Evolutionary conservation across 2,329 filamentous ascomycete genomes (phyloP), one percentile per base, ranked within the genome.

Genomic region (Claviceps spartinae): DNA sequence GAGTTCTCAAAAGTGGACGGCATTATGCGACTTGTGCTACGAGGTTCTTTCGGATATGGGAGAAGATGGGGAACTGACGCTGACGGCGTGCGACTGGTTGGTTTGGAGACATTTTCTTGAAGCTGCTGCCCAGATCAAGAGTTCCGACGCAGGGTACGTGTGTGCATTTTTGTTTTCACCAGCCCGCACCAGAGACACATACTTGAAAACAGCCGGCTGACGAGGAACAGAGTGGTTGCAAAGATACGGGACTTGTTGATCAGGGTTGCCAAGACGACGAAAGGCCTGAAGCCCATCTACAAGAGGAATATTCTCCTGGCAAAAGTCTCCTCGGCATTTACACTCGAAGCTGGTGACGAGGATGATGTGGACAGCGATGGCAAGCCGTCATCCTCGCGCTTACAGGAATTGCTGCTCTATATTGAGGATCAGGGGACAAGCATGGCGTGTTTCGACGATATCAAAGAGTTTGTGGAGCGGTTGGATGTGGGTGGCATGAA

Each of bases 361-460:
- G 56, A 61, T 1, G 67, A 69, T 30, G 30, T 66, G 26, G 9
- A 43, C 5, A 58, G 64, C 5, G 58, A 65, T 5, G 58, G 53
- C 4, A 50, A 59, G 30, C 63, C 64, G 6, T 51, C 53, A 0
- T 69, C 67, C 1, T 49, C 64, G 13, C 61, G 67, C 13, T 50
- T 70, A 5, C 57, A 54, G 16, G 66, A 68, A 36, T 54, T 76
- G 11, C 52, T 66, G 13, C 58, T 61, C 13, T 70, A 70, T 45
- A 59, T 73, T 20, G 55, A 65, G 2, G 61, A 65, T 37, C 64
- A 72, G 50, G 63, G 60, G n/a, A 55, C 55, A 0, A 67, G 63
- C n/a, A 60, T 65, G 4, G 64, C 67, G 6, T 73, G 66, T 52
- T 77, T 78, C 51, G 68, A 71, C 37, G 75, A 77, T 48, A 57